Percentiles rank a stretch among this genome's conserved stretches.
These are phyloP conservation scores for Saccharomyces eubayanus DNA, from an alignment of 805 yeast genomes.

Conservation along the genomic window DNA sequence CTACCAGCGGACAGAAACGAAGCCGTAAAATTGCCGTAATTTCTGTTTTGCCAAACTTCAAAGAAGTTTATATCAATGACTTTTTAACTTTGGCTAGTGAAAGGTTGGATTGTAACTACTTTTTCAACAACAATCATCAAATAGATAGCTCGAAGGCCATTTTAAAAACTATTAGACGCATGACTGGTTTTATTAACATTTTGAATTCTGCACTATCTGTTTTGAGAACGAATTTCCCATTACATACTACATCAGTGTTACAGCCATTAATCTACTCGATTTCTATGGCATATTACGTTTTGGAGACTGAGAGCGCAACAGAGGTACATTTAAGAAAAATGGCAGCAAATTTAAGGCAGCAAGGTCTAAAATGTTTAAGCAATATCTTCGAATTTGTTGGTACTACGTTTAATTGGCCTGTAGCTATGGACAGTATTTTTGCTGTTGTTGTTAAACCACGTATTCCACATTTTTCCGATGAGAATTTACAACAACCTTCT, in stretches of 20 bases:
- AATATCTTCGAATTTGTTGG: slow-evolving; percentile 49
- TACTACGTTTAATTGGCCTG: slow-evolving; percentile 47
- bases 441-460: slow-evolving; percentile 53
- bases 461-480: slow-evolving; percentile 57
- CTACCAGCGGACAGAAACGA: slow-evolving; percentile 58
- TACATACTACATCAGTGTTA: slow-evolving; percentile 42
- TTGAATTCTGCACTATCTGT: slow-evolving; percentile 26
- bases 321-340: slow-evolving; percentile 32
- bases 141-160: slow-evolving; percentile 23
- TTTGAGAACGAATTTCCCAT: slow-evolving; percentile 49
- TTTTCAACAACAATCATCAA: slow-evolving; percentile 22
- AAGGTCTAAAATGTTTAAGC: slow-evolving; percentile 57
- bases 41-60: slow-evolving; percentile 50
- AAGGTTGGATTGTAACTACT: slow-evolving; percentile 38
- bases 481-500: slow-evolving; percentile 78
- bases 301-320: slow-evolving; percentile 22
- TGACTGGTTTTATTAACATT: slow-evolving; percentile 55
- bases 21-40: slow-evolving; percentile 67
- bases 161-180: slow-evolving; percentile 37
- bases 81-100: slow-evolving; percentile 59
- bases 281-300: slow-evolving; percentile 42
- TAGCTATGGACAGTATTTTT: slow-evolving; percentile 44
- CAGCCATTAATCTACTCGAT: slow-evolving; percentile 51
- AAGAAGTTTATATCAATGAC: slow-evolving; percentile 41
- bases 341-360: slow-evolving; percentile 54